phyloP scores from a whole-genome alignment of 1,139 yeast genomes.

The Trichomonascaceae sp. region DNA sequence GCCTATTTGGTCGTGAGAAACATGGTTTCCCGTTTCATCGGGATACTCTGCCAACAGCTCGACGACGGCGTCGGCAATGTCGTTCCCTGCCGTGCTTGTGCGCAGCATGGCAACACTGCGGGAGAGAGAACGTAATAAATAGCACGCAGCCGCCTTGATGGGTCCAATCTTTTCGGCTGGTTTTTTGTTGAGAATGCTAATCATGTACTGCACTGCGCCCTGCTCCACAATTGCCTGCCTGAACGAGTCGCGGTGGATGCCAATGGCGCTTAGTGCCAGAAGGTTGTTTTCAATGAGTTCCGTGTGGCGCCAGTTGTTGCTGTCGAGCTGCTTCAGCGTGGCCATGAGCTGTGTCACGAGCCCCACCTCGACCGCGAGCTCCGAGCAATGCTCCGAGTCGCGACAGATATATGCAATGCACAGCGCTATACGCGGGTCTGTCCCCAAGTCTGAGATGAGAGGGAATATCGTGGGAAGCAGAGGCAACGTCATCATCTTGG shows the following conservation, averaged over 20 bases:
- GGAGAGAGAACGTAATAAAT: slow-evolving; percentile 56
- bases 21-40: slow-evolving; percentile 5
- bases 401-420: slow-evolving; percentile 22
- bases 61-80: slow-evolving; percentile 38
- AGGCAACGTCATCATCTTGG: slow-evolving; percentile 15
- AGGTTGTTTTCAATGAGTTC: slow-evolving; percentile 19
- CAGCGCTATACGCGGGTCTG: slow-evolving; percentile 18
- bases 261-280: slow-evolving; percentile 24
- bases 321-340: slow-evolving; percentile 12
- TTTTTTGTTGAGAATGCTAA: slow-evolving; percentile 16
- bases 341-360: slow-evolving; percentile 18
- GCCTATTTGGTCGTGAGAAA: slow-evolving; percentile 20
- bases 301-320: slow-evolving; percentile 11
- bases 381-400: slow-evolving; percentile 20
- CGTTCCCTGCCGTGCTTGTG: slow-evolving; percentile 50
- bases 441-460: slow-evolving; percentile 14
- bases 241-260: slow-evolving; percentile 22
- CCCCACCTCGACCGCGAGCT: slow-evolving; percentile 25
- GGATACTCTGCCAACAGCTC: slow-evolving; percentile 21
- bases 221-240: slow-evolving; percentile 22
- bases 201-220: slow-evolving; percentile 19
- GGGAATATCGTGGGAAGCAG: slow-evolving; percentile 26
- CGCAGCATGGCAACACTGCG: slow-evolving; percentile 60
- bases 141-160: slow-evolving; percentile 33
- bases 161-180: slow-evolving; percentile 10